Evolutionary conservation across 2,329 filamentous ascomycete species (phyloP).

Genomic region (Colletotrichum melonis): DNA sequence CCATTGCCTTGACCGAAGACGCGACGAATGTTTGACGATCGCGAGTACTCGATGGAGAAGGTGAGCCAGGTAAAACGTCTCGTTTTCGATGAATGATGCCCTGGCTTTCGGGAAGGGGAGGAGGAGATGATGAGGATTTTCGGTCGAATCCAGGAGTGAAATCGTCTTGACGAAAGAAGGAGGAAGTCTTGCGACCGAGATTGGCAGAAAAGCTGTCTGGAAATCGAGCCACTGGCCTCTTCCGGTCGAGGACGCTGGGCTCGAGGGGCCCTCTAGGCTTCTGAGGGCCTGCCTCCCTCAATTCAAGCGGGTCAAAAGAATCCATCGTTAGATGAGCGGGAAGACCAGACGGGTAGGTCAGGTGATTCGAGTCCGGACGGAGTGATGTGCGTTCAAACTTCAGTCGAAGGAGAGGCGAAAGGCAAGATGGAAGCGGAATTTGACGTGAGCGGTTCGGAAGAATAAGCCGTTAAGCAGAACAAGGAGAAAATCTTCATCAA

Average conservation of each 20-base stretch:
- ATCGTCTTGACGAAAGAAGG: slow-evolving; percentile 3
- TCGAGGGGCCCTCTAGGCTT: slow-evolving; percentile 22
- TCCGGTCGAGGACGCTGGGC: slow-evolving; percentile 31
- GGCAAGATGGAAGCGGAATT: neutral
- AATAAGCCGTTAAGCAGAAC: neutral
- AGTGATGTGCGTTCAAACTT: neutral
- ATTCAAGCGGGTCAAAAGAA: neutral
- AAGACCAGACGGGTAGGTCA: neutral
- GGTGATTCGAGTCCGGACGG: neutral
- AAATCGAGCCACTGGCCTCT: slow-evolving; percentile 28
- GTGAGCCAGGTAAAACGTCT: slow-evolving; percentile 16
- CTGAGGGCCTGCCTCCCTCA: neutral
- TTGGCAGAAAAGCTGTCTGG: slow-evolving; percentile 33
- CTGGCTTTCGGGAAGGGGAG: slow-evolving; percentile 18
- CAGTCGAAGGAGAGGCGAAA: neutral
- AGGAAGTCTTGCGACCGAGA: slow-evolving; percentile 22
- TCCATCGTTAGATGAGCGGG: neutral
- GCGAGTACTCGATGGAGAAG: neutral
- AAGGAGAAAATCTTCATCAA: neutral
- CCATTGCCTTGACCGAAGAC: slow-evolving; percentile 34
- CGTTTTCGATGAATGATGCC: slow-evolving; percentile 19
- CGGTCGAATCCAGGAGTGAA: neutral
- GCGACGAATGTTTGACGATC: slow-evolving; percentile 11
- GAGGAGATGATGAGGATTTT: no score
- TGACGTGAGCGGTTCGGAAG: neutral